A percentile compares a stretch with the other conserved stretches of the same genome.
These are phyloP conservation scores for Protomyces inundatus DNA, from an alignment of 1,139 yeast species.

Conservation along the genomic window DNA sequence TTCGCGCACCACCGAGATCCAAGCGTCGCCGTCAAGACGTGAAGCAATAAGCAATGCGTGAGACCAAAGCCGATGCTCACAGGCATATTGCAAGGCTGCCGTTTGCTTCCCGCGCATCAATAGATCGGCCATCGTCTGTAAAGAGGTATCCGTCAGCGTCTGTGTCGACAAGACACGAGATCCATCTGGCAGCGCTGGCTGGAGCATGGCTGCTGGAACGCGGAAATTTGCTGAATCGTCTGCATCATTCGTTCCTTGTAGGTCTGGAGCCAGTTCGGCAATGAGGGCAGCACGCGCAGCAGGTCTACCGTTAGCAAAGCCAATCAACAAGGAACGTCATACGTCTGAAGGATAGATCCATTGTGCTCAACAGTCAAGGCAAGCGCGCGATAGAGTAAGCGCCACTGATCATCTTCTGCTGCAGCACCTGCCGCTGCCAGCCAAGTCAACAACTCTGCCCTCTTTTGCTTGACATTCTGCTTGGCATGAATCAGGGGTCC, in stretches of 20 bases:
- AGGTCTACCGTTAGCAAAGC: neutral
- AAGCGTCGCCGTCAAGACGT: slow-evolving; percentile 56
- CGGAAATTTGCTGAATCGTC: slow-evolving; percentile 12
- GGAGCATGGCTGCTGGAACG: neutral
- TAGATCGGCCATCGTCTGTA: slow-evolving; percentile 9
- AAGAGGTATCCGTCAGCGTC: slow-evolving; percentile 1
- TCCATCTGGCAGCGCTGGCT: neutral
- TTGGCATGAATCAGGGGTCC: slow-evolving; percentile 12
- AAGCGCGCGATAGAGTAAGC: slow-evolving; percentile 2
- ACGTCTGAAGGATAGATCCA: slow-evolving; percentile 5
- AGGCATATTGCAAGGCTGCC: slow-evolving; percentile 59
- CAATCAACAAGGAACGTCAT: neutral
- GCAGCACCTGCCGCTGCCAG: neutral
- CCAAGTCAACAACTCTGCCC: slow-evolving; percentile 5
- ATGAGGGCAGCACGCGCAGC: neutral
- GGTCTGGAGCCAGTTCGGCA: slow-evolving; percentile 1
- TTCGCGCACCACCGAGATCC: slow-evolving; percentile 53
- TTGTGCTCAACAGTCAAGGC: slow-evolving; percentile 4
- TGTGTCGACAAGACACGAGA: neutral
- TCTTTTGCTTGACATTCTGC: slow-evolving; percentile 11
- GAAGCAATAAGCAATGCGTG: slow-evolving; percentile 69
- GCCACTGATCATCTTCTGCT: neutral
- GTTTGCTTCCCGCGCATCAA: slow-evolving; percentile 58
- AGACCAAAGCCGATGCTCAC: slow-evolving; percentile 68
- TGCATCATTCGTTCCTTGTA: neutral